Evolutionary conservation across 2,329 filamentous ascomycete genomes (phyloP).

Genomic region (Podosphaera fusca): DNA sequence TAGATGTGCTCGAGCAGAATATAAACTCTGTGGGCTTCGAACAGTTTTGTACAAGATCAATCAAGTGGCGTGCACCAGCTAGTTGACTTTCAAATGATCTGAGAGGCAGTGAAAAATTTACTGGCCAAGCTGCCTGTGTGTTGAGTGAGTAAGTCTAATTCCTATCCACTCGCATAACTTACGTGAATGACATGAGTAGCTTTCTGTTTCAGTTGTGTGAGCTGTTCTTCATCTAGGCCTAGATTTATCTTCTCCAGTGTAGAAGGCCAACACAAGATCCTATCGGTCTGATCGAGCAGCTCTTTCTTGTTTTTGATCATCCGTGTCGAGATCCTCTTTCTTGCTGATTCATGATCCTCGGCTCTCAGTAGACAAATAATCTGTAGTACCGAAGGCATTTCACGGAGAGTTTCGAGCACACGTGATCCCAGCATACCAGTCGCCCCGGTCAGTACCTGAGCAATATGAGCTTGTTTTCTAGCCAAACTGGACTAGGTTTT

Average conservation of each 20-base stretch:
- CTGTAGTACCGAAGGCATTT: constrained; percentile 17
- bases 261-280: constrained; percentile 21
- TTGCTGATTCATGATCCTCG: constrained; percentile 19
- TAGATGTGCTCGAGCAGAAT: constrained; percentile 30
- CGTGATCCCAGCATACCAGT: constrained; percentile 29
- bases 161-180: not conserved
- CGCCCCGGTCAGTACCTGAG: constrained; percentile 21
- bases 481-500: not conserved
- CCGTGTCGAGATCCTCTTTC: constrained; percentile 21
- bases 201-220: constrained; percentile 20
- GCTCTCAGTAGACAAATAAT: constrained; percentile 35
- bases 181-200: constrained; percentile 33
- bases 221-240: constrained; percentile 22
- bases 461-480: not conserved
- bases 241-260: constrained; percentile 24
- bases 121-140: constrained; percentile 29
- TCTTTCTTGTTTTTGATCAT: constrained; percentile 18
- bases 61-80: constrained; percentile 23
- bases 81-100: constrained; percentile 32
- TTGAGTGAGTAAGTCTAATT: not conserved
- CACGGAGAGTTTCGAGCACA: constrained; percentile 23
- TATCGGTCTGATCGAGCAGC: constrained; percentile 11
- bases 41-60: not conserved
- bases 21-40: constrained; percentile 15
- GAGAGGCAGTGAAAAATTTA: constrained; percentile 37